Evolutionary conservation across 2,329 filamentous ascomycete species (phyloP), one percentile per base, ranked within the genome.

Genomic region (Aspergillus pseudotamarii): DNA sequence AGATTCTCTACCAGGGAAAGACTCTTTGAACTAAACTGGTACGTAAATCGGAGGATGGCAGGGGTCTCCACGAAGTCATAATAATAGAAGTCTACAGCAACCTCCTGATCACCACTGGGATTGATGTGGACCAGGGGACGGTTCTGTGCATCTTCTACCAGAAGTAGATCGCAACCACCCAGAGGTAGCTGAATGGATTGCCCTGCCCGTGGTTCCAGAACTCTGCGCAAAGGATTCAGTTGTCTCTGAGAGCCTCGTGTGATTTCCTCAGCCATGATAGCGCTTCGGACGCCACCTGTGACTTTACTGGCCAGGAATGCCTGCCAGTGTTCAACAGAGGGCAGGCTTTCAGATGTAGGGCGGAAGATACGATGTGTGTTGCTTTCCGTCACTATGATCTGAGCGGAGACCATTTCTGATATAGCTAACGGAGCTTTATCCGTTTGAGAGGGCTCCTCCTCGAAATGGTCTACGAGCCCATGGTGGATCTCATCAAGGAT

Each of bases 401-500:
- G 8, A 14, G 38, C 16, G 0, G 38, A 9, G 8, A n/a, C 38
- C 19, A 26, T 14, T 51, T 9, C 38, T 38, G 16, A 12, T 21
- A 3, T 45, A 45, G 28, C 32, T 79, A 96, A 92, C 61, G 97
- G 92, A 64, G 89, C 3, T 9, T 19, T 0, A 10, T 41, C 19
- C 0, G 6, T 1, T 2, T 41, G 16, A 41, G 16, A 19, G 8
- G 16, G 38, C 19, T n/a, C 19, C 19, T 41, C 38, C 19, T 41
- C 16, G 3, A 41, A 41, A 41, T n/a, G 19, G 8, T 10, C 3
- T 19, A 19, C 38, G 6, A 41, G 38, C 38, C 38, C 38, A 41
- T 41, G 16, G 19, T 41, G 38, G 38, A 41, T 41, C 38, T 41
- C 88, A 68, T 97, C 94, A 10, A 98, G 85, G 66, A 98, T 97